Evolutionary conservation across 2,329 filamentous ascomycete genomes (phyloP), one percentile per base, ranked within the genome.

Genomic region (Calonectria leucothoes): DNA sequence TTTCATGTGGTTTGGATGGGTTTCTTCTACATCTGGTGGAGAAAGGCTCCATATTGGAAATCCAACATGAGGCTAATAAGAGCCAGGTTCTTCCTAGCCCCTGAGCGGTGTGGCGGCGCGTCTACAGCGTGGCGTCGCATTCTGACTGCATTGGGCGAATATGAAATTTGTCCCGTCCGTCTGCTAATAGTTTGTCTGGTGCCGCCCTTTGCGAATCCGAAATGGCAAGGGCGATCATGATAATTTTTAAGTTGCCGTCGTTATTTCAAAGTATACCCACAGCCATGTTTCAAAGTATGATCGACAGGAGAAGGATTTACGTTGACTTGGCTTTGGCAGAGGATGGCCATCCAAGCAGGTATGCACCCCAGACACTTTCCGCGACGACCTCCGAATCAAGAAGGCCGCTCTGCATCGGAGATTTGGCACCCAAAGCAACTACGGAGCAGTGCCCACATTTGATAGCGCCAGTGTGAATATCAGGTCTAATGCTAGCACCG

Each of bases 91-190:
- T 74, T 73, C 61, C 57, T 23, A 66, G 72, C 77, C 78, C 76
- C 76, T 78, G 76, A 80, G 66, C 68, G 72, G 74, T 77, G 77
- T 78, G 76, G 77, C 78, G 73, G 69, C 70, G 45, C 63, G 74
- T 61, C 73, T 73, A 71, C 57, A 69, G 31, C 70, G 65, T 72
- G 39, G 75, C 61, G 69, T 66, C 20, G n/a, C 69, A 57, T 37
- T 39, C 48, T 66, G 33, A 25, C 39, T 70, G 8, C 17, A 20
- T 15, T 52, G 61, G 49, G n/a, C 51, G 72, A 75, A 75, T 75
- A 59, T 71, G 27, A 33, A 63, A n/a, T 72, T 65, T 52, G 59
- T 55, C 57, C 55, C 27, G 59, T 55, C 57, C 51, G 63, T 48
- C 55, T 51, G 37, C 51, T 49, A 69, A 55, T 45, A 37, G 31